A percentile compares a stretch with the other conserved stretches of the same genome.
These are phyloP conservation scores for Decorospora gaudefroyi DNA, from an alignment of 2,329 filamentous ascomycete species.

Conservation along the genomic window DNA sequence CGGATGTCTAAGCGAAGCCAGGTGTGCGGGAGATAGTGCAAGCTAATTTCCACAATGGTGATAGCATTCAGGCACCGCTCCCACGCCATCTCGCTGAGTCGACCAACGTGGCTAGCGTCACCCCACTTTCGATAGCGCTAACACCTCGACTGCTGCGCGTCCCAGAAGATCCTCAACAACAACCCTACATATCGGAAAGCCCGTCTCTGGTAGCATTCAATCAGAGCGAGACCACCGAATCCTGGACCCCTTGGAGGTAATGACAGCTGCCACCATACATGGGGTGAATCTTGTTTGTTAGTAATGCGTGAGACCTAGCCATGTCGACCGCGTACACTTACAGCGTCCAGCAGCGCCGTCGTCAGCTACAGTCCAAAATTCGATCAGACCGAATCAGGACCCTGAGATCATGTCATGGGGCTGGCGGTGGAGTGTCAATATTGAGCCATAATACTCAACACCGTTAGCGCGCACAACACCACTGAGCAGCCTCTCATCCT, in stretches of 20 bases:
- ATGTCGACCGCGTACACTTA: no score
- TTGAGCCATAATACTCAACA: slow-evolving; percentile 1
- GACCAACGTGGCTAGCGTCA: slow-evolving; percentile 1
- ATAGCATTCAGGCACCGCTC: slow-evolving; percentile 9
- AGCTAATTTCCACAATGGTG: slow-evolving; percentile 9
- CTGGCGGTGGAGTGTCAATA: slow-evolving; percentile 9
- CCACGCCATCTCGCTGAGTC: slow-evolving; percentile 1
- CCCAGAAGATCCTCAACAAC: slow-evolving; percentile 9
- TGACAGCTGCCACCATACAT: not conserved
- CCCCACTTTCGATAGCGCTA: not conserved
- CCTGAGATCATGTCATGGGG: slow-evolving; percentile 4
- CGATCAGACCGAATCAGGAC: slow-evolving; percentile 4
- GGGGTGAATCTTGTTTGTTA: not conserved
- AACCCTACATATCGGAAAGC: slow-evolving; percentile 4
- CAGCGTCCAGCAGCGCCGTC: not conserved
- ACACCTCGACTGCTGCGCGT: slow-evolving; percentile 4
- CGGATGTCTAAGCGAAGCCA: slow-evolving; percentile 11
- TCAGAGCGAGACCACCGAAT: not conserved
- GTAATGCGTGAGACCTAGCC: no score
- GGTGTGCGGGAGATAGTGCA: slow-evolving; percentile 13
- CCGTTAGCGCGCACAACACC: slow-evolving; percentile 5
- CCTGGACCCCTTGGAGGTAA: not conserved
- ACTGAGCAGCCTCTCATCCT: slow-evolving; percentile 4
- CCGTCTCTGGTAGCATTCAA: not conserved
- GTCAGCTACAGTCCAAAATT: not conserved